A percentile compares a stretch with the other conserved stretches of the same genome.
Conservation (phyloP, 2,329 filamentous ascomycete species). For the Pseudogymnoascus sp. region DNA sequence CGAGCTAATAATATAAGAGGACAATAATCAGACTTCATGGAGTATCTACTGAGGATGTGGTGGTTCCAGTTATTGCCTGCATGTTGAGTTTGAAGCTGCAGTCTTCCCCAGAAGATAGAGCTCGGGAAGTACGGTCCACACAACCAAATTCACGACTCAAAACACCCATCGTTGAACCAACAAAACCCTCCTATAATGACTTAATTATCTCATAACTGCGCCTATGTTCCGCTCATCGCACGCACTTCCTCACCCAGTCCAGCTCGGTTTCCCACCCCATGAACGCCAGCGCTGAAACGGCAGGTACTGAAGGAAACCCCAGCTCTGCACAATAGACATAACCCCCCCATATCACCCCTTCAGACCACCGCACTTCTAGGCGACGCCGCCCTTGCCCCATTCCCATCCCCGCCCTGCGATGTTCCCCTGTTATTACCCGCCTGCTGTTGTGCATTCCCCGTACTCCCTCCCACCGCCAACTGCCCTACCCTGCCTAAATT, state of each 20-base stretch:
- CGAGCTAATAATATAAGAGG: neutral
- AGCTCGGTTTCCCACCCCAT: slow-evolving; percentile 7
- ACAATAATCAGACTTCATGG: neutral
- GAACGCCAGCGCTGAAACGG: slow-evolving; percentile 15
- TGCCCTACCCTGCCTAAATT: slow-evolving; percentile 19
- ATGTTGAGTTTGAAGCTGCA: neutral
- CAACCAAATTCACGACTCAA: neutral
- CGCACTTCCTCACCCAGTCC: neutral
- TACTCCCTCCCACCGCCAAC: slow-evolving; percentile 24
- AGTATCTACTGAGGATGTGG: neutral
- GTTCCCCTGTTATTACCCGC: slow-evolving; percentile 16
- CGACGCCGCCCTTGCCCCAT: neutral
- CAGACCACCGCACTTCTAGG: neutral
- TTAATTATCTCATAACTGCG: slow-evolving; percentile 2
- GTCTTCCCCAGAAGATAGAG: neutral
- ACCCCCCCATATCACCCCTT: neutral
- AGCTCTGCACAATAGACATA: neutral
- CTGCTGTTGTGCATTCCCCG: slow-evolving; percentile 23
- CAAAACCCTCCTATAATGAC: neutral
- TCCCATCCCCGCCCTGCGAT: slow-evolving; percentile 17
- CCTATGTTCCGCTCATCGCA: neutral
- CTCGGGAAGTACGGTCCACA: neutral
- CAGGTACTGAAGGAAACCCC: slow-evolving; percentile 10
- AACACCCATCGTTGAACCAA: neutral
- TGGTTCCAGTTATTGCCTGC: neutral